Conservation (phyloP, 768 basidiomycete species). For the Baorangia bicolor region DNA sequence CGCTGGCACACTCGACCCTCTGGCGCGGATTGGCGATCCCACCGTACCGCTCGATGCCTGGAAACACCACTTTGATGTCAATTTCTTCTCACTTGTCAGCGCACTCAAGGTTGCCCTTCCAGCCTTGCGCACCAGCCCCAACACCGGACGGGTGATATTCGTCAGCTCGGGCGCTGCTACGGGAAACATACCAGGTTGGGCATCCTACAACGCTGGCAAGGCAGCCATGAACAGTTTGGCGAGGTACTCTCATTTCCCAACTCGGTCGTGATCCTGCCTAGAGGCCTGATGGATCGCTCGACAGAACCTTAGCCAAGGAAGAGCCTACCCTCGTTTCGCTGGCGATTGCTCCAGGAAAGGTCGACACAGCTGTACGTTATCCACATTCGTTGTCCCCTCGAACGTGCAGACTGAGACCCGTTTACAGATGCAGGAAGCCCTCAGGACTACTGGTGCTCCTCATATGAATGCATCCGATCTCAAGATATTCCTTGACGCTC, state of each 20-base stretch:
- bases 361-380: slow-evolving; percentile 70
- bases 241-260: slow-evolving; percentile 44
- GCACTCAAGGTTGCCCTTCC: slow-evolving; percentile 69
- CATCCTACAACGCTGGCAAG: slow-evolving; percentile 79
- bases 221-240: slow-evolving; percentile 88
- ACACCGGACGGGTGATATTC: slow-evolving; percentile 70
- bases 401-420: background rate
- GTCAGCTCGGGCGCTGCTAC: slow-evolving; percentile 85
- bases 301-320: slow-evolving; percentile 80
- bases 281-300: slow-evolving; percentile 1
- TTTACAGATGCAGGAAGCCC: slow-evolving; percentile 64
- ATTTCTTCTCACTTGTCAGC: slow-evolving; percentile 82
- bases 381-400: background rate
- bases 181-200: slow-evolving; percentile 70
- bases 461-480: slow-evolving; percentile 58
- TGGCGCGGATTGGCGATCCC: slow-evolving; percentile 56
- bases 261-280: background rate
- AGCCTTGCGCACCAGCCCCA: slow-evolving; percentile 56
- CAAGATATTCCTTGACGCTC: slow-evolving; percentile 53
- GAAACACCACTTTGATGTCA: slow-evolving; percentile 78
- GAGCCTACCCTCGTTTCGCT: slow-evolving; percentile 74
- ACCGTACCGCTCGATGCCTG: slow-evolving; percentile 54
- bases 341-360: slow-evolving; percentile 84
- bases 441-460: slow-evolving; percentile 51
- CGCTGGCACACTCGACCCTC: slow-evolving; percentile 74